Evolutionary conservation across 176 grass and related monocot genomes (phyloP).

Genomic region (Hordeum vulgare): DNA sequence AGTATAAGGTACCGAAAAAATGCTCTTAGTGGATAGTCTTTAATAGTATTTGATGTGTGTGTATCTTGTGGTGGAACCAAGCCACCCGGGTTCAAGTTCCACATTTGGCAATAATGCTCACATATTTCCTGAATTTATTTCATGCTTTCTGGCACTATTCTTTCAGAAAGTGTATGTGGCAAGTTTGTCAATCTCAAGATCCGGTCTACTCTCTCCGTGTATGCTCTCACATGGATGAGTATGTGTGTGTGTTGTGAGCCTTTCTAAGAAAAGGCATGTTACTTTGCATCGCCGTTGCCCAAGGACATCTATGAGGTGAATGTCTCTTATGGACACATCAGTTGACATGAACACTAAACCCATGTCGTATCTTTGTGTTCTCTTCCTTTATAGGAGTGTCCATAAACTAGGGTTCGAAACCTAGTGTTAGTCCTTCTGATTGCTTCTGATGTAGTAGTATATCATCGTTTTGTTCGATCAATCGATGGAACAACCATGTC

Average conservation of each 20-base stretch:
- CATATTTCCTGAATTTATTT: too few relatives aligned
- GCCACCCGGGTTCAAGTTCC: too few relatives aligned
- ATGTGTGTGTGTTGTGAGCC: too few relatives aligned
- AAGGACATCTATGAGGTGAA: too few relatives aligned
- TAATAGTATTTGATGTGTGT: background rate
- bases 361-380: background rate
- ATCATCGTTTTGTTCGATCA: background rate
- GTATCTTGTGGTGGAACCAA: too few relatives aligned
- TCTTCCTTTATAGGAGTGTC: background rate
- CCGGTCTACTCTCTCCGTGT: too few relatives aligned
- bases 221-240: too few relatives aligned
- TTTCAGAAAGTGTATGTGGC: too few relatives aligned
- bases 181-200: too few relatives aligned
- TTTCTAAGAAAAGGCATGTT: background rate
- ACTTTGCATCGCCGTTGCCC: background rate
- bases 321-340: background rate
- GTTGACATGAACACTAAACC: background rate
- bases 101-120: too few relatives aligned
- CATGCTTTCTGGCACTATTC: too few relatives aligned
- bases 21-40: background rate
- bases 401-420: background rate
- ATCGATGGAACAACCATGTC: background rate
- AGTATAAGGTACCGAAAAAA: too few relatives aligned
- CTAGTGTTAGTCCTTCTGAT: background rate
- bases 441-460: background rate